phyloP scores from a whole-genome alignment of 2,329 filamentous ascomycete species.

The Helminthosporium solani region DNA sequence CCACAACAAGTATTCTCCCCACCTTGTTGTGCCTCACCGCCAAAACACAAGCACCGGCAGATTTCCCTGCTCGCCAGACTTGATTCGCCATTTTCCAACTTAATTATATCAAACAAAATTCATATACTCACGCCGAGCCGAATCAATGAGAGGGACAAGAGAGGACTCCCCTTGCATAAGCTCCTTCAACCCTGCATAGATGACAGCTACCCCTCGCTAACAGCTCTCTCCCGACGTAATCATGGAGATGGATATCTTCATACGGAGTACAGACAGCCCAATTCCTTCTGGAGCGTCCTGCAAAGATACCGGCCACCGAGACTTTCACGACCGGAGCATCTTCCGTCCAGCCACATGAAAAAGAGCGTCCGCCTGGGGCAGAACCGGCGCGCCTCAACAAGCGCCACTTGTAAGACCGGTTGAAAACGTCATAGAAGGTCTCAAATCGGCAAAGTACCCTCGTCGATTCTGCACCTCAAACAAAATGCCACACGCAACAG shows the following conservation, averaged over 20 bases:
- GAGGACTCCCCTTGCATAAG: not conserved
- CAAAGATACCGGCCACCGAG: no score
- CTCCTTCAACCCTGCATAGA: not conserved
- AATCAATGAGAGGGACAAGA: not conserved
- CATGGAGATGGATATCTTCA: no score
- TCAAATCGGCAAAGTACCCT: constrained; percentile 38
- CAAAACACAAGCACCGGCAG: no score
- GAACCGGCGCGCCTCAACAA: not conserved
- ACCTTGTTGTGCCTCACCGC: no score
- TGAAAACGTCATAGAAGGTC: constrained; percentile 37
- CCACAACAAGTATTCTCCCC: no score
- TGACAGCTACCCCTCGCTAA: not conserved
- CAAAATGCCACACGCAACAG: constrained; percentile 28
- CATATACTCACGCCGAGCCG: not conserved
- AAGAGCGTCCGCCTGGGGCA: not conserved
- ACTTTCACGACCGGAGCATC: not conserved
- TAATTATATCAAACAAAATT: no score
- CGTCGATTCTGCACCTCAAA: constrained; percentile 33
- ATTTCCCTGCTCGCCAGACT: no score
- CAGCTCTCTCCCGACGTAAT: no score
- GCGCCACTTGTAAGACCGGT: constrained; percentile 8
- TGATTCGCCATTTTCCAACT: no score
- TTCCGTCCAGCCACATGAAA: not conserved
- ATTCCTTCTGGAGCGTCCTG: no score
- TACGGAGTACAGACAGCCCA: no score